phyloP scores from a whole-genome alignment of 257 asterid genomes.

The Solanum tacnaense region DNA sequence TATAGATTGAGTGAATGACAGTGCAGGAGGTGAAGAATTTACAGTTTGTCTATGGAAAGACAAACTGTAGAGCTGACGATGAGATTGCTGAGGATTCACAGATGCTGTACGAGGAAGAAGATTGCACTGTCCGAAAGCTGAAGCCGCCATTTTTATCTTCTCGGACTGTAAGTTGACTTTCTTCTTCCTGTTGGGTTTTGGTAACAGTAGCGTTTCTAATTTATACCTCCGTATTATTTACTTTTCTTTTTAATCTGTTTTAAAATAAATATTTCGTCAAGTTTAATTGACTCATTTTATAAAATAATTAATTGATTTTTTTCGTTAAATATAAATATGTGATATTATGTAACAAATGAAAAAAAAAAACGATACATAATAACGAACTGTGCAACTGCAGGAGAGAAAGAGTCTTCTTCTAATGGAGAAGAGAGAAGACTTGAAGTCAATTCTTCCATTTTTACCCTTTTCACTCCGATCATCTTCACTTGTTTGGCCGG shows the following conservation, averaged over 20 bases:
- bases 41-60: background rate
- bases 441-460: slow-evolving; percentile 44
- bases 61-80: background rate
- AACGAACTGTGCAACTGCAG: background rate
- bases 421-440: slow-evolving; percentile 5
- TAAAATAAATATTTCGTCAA: no score
- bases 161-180: background rate
- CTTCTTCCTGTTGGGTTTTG: background rate
- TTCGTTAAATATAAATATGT: no score
- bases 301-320: no score
- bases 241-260: background rate
- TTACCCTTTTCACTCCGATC: slow-evolving; percentile 49
- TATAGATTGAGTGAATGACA: slow-evolving; percentile 1
- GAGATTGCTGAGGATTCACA: background rate
- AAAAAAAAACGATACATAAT: no score
- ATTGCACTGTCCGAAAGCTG: slow-evolving; percentile 1
- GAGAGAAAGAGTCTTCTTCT: background rate
- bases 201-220: background rate
- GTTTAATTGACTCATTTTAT: no score
- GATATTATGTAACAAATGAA: no score
- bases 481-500: slow-evolving; percentile 60
- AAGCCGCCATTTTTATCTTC: background rate
- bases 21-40: background rate
- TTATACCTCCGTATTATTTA: background rate
- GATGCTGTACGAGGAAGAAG: background rate